Conservation (phyloP, 495 filamentous ascomycete genomes). For the Trichoderma virens region DNA sequence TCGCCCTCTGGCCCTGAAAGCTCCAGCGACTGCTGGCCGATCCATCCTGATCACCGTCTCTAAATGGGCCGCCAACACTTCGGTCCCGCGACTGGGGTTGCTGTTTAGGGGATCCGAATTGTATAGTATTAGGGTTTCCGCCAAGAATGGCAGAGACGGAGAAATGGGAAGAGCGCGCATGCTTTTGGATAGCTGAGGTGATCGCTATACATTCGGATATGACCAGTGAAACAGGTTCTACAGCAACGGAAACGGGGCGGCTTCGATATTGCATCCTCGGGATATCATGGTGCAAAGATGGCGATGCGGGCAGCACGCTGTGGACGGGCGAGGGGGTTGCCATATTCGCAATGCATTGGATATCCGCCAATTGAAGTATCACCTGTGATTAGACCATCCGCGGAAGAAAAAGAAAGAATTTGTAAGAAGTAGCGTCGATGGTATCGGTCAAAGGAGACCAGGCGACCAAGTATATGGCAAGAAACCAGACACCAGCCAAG, state of each 20-base stretch:
- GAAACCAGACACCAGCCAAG: not conserved
- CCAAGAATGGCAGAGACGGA: conserved; percentile 95
- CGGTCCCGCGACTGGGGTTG: conserved; percentile 26
- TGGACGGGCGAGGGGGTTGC: not conserved
- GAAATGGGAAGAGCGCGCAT: conserved; percentile 92
- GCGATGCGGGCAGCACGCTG: not conserved
- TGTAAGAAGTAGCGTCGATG: not conserved
- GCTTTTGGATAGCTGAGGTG: conserved; percentile 96
- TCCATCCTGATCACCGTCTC: conserved; percentile 31
- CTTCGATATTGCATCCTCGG: conserved; percentile 40
- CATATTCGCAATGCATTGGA: not conserved
- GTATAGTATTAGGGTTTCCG: conserved; percentile 53
- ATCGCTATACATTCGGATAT: conserved; percentile 99
- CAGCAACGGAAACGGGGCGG: conserved; percentile 62
- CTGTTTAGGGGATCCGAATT: conserved; percentile 36
- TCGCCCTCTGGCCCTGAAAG: conserved; percentile 89
- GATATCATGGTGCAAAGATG: not conserved
- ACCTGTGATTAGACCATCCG: not conserved
- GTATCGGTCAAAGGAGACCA: not conserved
- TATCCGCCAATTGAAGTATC: not conserved
- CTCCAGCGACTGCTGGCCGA: conserved; percentile 65
- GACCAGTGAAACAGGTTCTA: conserved; percentile 90
- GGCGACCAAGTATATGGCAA: not conserved
- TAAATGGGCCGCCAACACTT: conserved; percentile 19
- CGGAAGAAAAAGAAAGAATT: too few species aligned